Evolutionary conservation across 495 filamentous ascomycete species (phyloP).

Genomic region (Hypomontagnella submonticulosa): DNA sequence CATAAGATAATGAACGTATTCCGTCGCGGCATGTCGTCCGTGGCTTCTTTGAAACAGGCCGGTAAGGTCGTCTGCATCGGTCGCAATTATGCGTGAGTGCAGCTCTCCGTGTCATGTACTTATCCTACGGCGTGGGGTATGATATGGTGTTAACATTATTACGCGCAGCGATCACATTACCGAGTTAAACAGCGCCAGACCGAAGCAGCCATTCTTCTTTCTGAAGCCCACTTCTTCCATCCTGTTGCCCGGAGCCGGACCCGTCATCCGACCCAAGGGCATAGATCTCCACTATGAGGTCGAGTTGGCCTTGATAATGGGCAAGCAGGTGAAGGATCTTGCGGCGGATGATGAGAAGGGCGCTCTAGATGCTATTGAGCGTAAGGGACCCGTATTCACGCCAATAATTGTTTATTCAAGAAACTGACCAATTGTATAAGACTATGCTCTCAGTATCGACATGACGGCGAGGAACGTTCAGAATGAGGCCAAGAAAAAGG

Average conservation of each 20-base stretch:
- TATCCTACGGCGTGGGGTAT: conserved; percentile 18
- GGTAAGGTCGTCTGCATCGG: conserved; percentile 97
- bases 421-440: conserved; percentile 52
- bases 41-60: conserved; percentile 73
- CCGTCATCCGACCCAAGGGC: conserved; percentile 84
- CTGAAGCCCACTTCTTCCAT: conserved; percentile 90
- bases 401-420: not conserved
- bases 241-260: conserved; percentile 77
- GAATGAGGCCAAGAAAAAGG: conserved; percentile 95
- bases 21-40: conserved; percentile 60
- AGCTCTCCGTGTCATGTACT: not conserved
- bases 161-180: conserved; percentile 84
- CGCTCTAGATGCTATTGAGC: conserved; percentile 70
- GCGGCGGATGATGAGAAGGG: conserved; percentile 70
- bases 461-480: conserved; percentile 95
- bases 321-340: conserved; percentile 79
- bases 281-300: conserved; percentile 94
- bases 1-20: conserved; percentile 51
- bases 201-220: conserved; percentile 98
- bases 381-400: conserved; percentile 47
- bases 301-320: conserved; percentile 89
- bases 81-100: conserved; percentile 91
- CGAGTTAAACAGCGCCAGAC: conserved; percentile 85
- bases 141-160: conserved; percentile 38
- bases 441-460: conserved; percentile 87